Percentiles rank a stretch among this genome's conserved stretches.
phyloP scores from a whole-genome alignment of 2,329 filamentous ascomycete genomes.

The Fusarium sp. region DNA sequence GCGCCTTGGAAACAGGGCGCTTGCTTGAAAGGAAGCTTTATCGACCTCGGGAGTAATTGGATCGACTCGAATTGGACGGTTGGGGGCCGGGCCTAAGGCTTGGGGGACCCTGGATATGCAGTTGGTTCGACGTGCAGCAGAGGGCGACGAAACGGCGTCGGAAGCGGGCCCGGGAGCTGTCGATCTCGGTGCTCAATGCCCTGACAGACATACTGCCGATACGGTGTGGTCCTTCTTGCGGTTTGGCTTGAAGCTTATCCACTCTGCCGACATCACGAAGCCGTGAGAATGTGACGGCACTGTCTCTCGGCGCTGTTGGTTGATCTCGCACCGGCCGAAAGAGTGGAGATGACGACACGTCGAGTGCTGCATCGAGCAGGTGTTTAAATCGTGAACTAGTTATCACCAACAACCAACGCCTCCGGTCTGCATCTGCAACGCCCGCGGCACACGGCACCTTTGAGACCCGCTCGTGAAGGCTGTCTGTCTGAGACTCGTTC shows the following conservation, averaged over 20 bases:
- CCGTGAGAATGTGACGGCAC: conserved; percentile 27
- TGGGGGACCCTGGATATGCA: conserved; percentile 44
- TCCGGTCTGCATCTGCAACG: conserved; percentile 31
- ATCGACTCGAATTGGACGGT: conserved; percentile 15
- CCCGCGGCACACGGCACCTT: conserved; percentile 14
- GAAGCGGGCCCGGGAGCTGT: conserved; percentile 33
- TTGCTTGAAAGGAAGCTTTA: conserved; percentile 16
- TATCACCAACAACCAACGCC: conserved; percentile 49
- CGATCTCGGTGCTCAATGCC: conserved; percentile 37
- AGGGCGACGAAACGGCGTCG: conserved; percentile 30
- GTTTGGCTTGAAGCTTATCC: conserved; percentile 17
- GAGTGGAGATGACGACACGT: conserved; percentile 32
- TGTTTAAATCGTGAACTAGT: conserved; percentile 19
- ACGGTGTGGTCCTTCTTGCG: conserved; percentile 23
- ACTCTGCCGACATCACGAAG: conserved; percentile 15
- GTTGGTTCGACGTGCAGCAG: conserved; percentile 44
- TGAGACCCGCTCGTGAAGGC: conserved; percentile 10
- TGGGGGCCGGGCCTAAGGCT: conserved; percentile 13
- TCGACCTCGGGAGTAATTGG: conserved; percentile 28
- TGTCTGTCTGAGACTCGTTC: conserved; percentile 18
- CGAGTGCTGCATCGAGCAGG: conserved; percentile 42
- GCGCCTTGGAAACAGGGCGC: conserved; percentile 31
- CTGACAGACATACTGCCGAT: conserved; percentile 42
- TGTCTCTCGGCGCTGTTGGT: conserved; percentile 37
- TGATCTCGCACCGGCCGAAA: conserved; percentile 27